Conservation (phyloP, 345 rosid species). For the Gossypium sturtianum region DNA sequence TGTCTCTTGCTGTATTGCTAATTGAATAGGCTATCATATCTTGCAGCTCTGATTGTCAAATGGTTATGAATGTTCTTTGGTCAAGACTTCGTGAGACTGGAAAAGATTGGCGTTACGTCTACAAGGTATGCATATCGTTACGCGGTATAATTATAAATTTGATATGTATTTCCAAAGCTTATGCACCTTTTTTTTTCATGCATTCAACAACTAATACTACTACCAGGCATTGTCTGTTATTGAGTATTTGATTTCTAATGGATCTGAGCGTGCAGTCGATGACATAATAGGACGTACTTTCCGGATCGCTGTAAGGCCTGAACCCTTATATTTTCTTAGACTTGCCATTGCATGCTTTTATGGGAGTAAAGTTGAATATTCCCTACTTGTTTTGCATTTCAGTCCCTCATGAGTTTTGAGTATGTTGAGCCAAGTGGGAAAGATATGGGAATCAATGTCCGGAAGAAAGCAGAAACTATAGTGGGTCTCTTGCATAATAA, state of each 20-base stretch:
- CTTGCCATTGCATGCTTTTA: not conserved
- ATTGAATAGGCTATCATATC: conserved; percentile 21
- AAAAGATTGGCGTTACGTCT: conserved; percentile 96
- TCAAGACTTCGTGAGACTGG: conserved; percentile 84
- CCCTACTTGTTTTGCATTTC: conserved; percentile 24
- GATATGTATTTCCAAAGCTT: not conserved
- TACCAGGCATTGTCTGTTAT: conserved; percentile 84
- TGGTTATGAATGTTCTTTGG: conserved; percentile 96
- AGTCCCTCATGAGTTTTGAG: conserved; percentile 95
- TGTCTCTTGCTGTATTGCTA: conserved; percentile 8
- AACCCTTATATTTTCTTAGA: conserved; percentile 8
- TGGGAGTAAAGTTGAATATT: conserved; percentile 12
- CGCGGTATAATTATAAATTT: not conserved
- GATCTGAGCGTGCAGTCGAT: conserved; percentile 98
- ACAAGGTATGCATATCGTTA: conserved; percentile 51
- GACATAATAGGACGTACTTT: conserved; percentile 91
- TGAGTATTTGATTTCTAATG: conserved; percentile 88
- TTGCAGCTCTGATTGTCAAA: conserved; percentile 82
- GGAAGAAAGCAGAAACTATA: conserved; percentile 91
- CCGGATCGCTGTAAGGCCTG: conserved; percentile 81
- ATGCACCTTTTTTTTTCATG: not conserved
- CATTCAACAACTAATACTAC: conserved; percentile 4
- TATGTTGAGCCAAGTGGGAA: conserved; percentile 94
- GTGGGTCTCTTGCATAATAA: conserved; percentile 61
- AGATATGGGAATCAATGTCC: conserved; percentile 86